These are phyloP conservation scores for Rhazya stricta DNA, from an alignment of 257 asterid genomes.

Conservation along the genomic window DNA sequence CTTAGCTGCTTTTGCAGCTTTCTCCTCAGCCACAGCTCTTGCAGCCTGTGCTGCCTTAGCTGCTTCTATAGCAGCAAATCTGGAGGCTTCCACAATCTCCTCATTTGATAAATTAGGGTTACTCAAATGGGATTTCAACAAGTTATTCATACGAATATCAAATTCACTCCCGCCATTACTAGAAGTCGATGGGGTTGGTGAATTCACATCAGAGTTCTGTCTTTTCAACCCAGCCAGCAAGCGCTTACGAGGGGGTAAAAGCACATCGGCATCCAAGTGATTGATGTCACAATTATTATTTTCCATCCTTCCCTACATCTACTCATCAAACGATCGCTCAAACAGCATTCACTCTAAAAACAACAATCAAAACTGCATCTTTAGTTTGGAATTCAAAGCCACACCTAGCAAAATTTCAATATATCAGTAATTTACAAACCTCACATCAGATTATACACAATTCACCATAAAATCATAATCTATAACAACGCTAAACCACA, in stretches of 20 bases:
- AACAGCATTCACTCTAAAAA: constrained; percentile 36
- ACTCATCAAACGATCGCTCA: constrained; percentile 29
- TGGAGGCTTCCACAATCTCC: constrained; percentile 72
- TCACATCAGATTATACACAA: constrained; percentile 23
- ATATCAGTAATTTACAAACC: constrained; percentile 19
- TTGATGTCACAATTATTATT: constrained; percentile 50
- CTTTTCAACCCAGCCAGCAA: constrained; percentile 88
- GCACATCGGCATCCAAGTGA: constrained; percentile 78
- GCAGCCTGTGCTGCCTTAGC: constrained; percentile 61
- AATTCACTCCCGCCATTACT: constrained; percentile 31
- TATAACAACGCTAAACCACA: constrained; percentile 9
- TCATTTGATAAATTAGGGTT: constrained; percentile 51
- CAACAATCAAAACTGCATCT: constrained; percentile 22
- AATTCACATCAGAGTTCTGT: constrained; percentile 65
- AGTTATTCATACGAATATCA: constrained; percentile 35
- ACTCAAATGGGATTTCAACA: constrained; percentile 44
- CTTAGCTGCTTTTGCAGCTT: constrained; percentile 83
- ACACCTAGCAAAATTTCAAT: constrained; percentile 9
- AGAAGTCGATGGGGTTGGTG: constrained; percentile 39
- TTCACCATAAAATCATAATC: constrained; percentile 27
- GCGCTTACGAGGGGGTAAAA: constrained; percentile 92
- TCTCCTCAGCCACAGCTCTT: constrained; percentile 79
- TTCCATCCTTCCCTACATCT: constrained; percentile 60
- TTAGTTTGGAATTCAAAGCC: constrained; percentile 26
- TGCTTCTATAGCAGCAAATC: constrained; percentile 67